Evolutionary conservation across 73 alveolate genomes (phyloP), one percentile per base, ranked within the genome.

Genomic region (Symbiodinium natans): DNA sequence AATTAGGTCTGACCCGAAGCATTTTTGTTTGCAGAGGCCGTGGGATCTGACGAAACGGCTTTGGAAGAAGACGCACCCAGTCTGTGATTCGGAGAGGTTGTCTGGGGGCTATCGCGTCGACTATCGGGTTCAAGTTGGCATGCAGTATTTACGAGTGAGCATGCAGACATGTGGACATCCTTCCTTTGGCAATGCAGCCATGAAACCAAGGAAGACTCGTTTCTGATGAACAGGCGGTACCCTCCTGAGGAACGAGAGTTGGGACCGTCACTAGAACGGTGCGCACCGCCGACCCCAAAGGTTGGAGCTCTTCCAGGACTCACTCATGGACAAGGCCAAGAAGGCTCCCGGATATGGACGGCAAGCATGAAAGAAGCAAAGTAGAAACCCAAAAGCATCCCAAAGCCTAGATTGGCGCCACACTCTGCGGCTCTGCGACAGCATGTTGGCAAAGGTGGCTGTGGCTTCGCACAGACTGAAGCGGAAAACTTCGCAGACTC

Each of bases 231-330:
- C 59, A 71, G 83, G 74, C 83, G 93, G 93, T 23, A 1, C 46
- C 48, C 17, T 25, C 9, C 93, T 59, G 36, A 82, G 90, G 2
- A 1, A 5, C 3, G 31, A 3, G 56, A 38, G 56, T 38, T 6
- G 41, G 85, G 25, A 8, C 63, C 8, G 63, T 17, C 63, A 17
- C 63, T 48, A 29, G 82, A 39, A 25, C 41, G 59, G 59, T 46
- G 59, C 59, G 21, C 59, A 1, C 19, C 4, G 33, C 0, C 10
- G 17, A 41, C 41, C 46, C 31, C n/a, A n/a, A 29, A 90, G 97
- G 97, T 31, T 90, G 89, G 97, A 90, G 39, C 80, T 31, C 21
- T 33, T 90, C 34, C 97, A 90, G 56, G 88, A 41, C 29, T 29
- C 29, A 34, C 27, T 90, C 54, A n/a, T 90, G 39, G 54, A 68